Evolutionary conservation across 1,139 yeast species (phyloP).

Genomic region (Zygosaccharomyces pseudobailii): DNA sequence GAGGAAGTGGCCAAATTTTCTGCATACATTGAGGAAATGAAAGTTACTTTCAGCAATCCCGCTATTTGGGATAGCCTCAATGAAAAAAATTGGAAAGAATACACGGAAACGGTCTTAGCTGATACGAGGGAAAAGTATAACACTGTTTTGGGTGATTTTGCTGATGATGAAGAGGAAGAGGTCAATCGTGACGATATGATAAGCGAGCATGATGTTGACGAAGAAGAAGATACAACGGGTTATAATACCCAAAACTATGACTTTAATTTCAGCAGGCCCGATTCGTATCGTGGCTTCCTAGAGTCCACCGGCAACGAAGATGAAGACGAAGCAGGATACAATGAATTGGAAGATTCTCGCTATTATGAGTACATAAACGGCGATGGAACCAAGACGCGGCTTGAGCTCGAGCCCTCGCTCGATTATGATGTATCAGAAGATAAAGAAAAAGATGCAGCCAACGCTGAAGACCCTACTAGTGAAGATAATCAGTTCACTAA

Average conservation of each 20-base stretch:
- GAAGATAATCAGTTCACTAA: slow-evolving; percentile 59
- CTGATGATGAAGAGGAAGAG: slow-evolving; percentile 29
- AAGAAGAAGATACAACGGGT: slow-evolving; percentile 16
- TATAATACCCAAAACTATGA: slow-evolving; percentile 11
- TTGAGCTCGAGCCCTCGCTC: slow-evolving; percentile 17
- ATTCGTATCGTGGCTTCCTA: slow-evolving; percentile 18
- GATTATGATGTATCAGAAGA: slow-evolving; percentile 25
- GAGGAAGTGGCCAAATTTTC: slow-evolving; percentile 94
- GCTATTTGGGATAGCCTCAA: slow-evolving; percentile 31
- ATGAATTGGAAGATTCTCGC: slow-evolving; percentile 24
- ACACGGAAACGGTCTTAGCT: slow-evolving; percentile 76
- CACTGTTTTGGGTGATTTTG: slow-evolving; percentile 84
- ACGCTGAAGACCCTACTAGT: slow-evolving; percentile 20
- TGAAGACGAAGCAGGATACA: slow-evolving; percentile 32
- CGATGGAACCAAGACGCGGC: slow-evolving; percentile 31
- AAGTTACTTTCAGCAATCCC: slow-evolving; percentile 30
- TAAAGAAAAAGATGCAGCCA: slow-evolving; percentile 21
- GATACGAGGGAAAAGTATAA: slow-evolving; percentile 93
- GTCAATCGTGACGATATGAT: slow-evolving; percentile 15
- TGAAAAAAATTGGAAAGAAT: slow-evolving; percentile 70
- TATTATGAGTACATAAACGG: slow-evolving; percentile 41
- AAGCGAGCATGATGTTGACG: slow-evolving; percentile 16
- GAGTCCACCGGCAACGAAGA: slow-evolving; percentile 22
- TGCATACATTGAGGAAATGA: slow-evolving; percentile 36
- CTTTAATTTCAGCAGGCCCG: slow-evolving; percentile 14